Evolutionary conservation across 169 alveolate species (phyloP), one percentile per base, ranked within the genome.

Genomic region (Plasmodium billcollinsi): DNA sequence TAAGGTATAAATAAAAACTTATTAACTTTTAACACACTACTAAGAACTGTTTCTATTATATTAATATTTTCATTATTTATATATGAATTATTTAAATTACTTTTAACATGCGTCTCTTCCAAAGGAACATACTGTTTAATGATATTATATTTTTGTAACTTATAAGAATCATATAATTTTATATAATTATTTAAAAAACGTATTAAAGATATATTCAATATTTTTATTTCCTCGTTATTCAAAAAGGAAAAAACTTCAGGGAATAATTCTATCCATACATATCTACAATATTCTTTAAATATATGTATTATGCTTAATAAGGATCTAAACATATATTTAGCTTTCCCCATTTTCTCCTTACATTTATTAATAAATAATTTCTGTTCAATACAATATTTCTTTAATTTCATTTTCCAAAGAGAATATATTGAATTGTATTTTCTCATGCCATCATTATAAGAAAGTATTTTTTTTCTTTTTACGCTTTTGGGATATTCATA

Each of bases 281-380:
- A 21, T 83, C 73, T 43, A 18, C 85, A 83, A 63, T 83, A 83
- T 69, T 49, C 65, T 67, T 83, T 83, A 67, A 20, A 83, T 69
- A 67, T 39, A 20, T 39, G 24, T 54, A 58, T 73, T 50, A 83
- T 69, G 29, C 66, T 69, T 24, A 83, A 49, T 11, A 83, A 69
- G 3, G 91, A 83, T 29, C 67, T 52, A 58, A 83, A 83, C 59
- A 83, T 52, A 83, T 83, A 83, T 69, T 83, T 83, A 1, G 91
- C 72, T 69, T 83, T 83, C 18, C 69, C 52, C 0, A 69, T 15
- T 49, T 83, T 83, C 8, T 69, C 33, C 56, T 83, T 72, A 14
- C 91, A 83, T 56, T 69, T 67, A 26, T 83, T 43, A 18, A 62
- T 47, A 63, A 83, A 83, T 1, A n/a, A 1, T 21, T 63, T n/a